Evolutionary conservation across 2,329 filamentous ascomycete genomes (phyloP).

Genomic region (Corinectria fuckeliana): DNA sequence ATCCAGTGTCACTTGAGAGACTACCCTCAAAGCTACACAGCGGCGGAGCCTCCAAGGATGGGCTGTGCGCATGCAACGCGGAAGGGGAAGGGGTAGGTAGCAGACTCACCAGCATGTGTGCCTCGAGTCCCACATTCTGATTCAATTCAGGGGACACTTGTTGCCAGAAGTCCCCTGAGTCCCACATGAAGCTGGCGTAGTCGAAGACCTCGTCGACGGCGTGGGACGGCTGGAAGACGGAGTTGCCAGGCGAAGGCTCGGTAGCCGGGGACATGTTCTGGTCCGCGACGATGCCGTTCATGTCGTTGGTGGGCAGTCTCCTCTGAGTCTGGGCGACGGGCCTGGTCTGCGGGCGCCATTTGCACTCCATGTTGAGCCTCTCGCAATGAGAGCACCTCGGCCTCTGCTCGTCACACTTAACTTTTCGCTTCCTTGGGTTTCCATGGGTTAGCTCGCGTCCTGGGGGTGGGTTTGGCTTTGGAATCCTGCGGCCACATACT

Average conservation of each 20-base stretch:
- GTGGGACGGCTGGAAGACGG: conserved; percentile 36
- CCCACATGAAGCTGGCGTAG: conserved; percentile 58
- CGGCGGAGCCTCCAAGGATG: conserved; percentile 11
- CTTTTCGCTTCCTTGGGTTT: conserved; percentile 51
- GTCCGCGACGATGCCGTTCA: conserved; percentile 14
- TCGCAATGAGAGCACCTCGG: conserved; percentile 59
- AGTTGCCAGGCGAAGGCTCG: conserved; percentile 37
- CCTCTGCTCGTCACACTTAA: conserved; percentile 58
- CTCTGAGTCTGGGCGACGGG: conserved; percentile 29
- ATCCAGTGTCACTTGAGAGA: not conserved
- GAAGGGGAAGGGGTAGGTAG: not conserved
- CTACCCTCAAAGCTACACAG: conserved; percentile 1
- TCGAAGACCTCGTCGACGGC: conserved; percentile 53
- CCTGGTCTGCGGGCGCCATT: conserved; percentile 50
- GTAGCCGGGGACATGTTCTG: conserved; percentile 38
- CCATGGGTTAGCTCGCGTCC: conserved; percentile 7
- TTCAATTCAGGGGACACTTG: conserved; percentile 38
- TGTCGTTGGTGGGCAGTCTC: conserved; percentile 18
- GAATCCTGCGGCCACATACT: conserved; percentile 40
- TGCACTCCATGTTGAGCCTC: conserved; percentile 58
- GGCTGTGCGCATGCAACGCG: conserved; percentile 2
- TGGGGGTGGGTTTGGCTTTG: rapidly evolving
- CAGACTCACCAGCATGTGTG: conserved; percentile 31
- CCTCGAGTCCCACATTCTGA: conserved; percentile 31
- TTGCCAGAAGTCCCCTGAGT: conserved; percentile 46